Evolutionary conservation across 768 basidiomycete genomes (phyloP).

Genomic region (Cyclocybe cylindracea): DNA sequence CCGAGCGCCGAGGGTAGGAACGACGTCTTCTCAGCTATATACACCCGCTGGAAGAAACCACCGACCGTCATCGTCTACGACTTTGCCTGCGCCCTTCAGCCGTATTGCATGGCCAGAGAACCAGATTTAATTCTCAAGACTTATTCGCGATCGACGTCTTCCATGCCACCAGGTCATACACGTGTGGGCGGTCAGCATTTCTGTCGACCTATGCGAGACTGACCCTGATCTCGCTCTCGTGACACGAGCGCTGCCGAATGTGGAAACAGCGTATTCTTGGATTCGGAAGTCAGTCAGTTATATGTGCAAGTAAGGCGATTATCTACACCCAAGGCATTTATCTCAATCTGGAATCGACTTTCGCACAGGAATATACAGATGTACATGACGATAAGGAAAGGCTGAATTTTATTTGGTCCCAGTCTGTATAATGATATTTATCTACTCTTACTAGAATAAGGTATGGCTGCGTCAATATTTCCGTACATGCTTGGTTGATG

Average conservation of each 20-base stretch:
- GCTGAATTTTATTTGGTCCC: too few relatives aligned
- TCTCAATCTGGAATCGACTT: slow-evolving; percentile 17
- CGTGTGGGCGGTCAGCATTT: slow-evolving; percentile 31
- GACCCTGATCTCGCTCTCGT: slow-evolving; percentile 24
- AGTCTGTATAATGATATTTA: too few relatives aligned
- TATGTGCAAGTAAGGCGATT: slow-evolving; percentile 31
- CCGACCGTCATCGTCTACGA: slow-evolving; percentile 31
- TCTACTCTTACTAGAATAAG: too few relatives aligned
- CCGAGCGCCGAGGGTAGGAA: slow-evolving; percentile 33
- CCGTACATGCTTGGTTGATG: too few relatives aligned
- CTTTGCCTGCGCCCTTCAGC: slow-evolving; percentile 32
- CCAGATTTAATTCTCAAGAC: slow-evolving; percentile 31
- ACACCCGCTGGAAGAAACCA: slow-evolving; percentile 30
- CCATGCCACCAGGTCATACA: slow-evolving; percentile 31
- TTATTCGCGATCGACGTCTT: slow-evolving; percentile 34
- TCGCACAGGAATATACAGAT: too few relatives aligned
- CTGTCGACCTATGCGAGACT: slow-evolving; percentile 25
- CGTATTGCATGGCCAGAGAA: slow-evolving; percentile 30
- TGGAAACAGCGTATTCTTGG: slow-evolving; percentile 28
- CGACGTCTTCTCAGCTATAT: slow-evolving; percentile 39
- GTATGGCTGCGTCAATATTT: too few relatives aligned
- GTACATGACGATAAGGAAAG: too few relatives aligned
- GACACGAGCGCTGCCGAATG: slow-evolving; percentile 36
- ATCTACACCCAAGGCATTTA: slow-evolving; percentile 25
- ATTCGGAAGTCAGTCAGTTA: slow-evolving; percentile 32